Evolutionary conservation across 495 filamentous ascomycete genomes (phyloP).

Genomic region (Jackrogersella multiformis): DNA sequence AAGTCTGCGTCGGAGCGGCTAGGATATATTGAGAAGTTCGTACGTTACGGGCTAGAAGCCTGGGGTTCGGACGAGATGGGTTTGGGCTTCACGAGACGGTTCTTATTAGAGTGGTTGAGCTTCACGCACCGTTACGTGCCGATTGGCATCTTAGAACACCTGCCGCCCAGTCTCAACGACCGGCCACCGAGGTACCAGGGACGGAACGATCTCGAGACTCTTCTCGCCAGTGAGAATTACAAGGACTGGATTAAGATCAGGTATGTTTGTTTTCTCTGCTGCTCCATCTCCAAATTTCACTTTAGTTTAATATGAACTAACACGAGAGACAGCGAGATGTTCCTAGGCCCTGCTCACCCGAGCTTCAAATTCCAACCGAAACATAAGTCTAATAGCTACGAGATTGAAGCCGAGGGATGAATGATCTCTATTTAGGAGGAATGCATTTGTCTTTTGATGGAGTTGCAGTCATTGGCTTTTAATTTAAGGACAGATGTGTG

Average conservation of each 20-base stretch:
- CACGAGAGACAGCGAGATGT: slow-evolving; percentile 81
- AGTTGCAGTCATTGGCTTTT: background rate
- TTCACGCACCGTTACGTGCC: slow-evolving; percentile 92
- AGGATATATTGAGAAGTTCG: slow-evolving; percentile 85
- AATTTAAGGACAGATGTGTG: slow-evolving; percentile 5
- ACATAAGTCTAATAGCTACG: slow-evolving; percentile 90
- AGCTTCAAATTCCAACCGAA: slow-evolving; percentile 98
- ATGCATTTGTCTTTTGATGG: background rate
- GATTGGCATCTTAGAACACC: slow-evolving; percentile 82
- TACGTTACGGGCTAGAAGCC: slow-evolving; percentile 84
- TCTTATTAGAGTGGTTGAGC: slow-evolving; percentile 93
- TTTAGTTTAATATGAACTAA: slow-evolving; percentile 7
- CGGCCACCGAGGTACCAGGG: slow-evolving; percentile 84
- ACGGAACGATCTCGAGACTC: slow-evolving; percentile 87
- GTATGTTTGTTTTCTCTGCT: slow-evolving; percentile 62
- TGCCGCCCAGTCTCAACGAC: slow-evolving; percentile 88
- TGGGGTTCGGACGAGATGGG: slow-evolving; percentile 97
- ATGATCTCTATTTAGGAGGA: background rate
- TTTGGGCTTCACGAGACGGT: slow-evolving; percentile 85
- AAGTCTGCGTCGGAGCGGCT: slow-evolving; percentile 90
- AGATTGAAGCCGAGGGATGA: slow-evolving; percentile 68
- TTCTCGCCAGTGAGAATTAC: slow-evolving; percentile 88
- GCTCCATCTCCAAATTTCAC: background rate
- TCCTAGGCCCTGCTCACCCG: slow-evolving; percentile 87
- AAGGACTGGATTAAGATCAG: slow-evolving; percentile 99